Evolutionary conservation across 2,329 filamentous ascomycete genomes (phyloP), one percentile per base, ranked within the genome.

Genomic region (Thielaviopsis musarum): DNA sequence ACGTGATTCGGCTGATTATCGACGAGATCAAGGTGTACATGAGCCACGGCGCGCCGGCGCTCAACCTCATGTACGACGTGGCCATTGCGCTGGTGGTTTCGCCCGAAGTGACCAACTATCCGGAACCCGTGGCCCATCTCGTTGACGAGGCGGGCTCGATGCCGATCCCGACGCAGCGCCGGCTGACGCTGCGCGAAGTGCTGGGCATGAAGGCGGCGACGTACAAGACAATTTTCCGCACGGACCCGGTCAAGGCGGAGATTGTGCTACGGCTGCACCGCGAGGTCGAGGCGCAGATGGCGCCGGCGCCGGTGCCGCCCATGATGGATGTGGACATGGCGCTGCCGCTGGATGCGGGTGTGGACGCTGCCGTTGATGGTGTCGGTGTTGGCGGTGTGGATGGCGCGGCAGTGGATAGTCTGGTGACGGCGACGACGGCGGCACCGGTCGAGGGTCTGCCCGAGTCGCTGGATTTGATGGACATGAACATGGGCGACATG

Each of bases 11-110:
- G 1, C 70, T 81, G 5, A 78, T 91, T 22, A 67, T 88, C 12
- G 82, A 88, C 7, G 86, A 90, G 64, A 70, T 88, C 6, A 61
- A 61, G 54, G 26, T 34, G n/a, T 55, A 56, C 15, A 55, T 53
- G 10, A 52, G 79, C 64, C 70, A 78, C 19, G 81, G 85, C 63
- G 80, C 79, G 0, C 79, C 82, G 30, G 69, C 74, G 17, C 49
- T 78, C 1, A 76, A 78, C 59, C 72, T 83, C 5, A 81, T 80
- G 0, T 79, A 89, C 59, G 87, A 91, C 65, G 76, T 90, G 10
- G 85, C 80, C 2, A 80, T 79, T 2, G 80, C 84, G 0, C 72
- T 91, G 7, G 75, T 91, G 10, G 88, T 85, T 66, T 81, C 85
- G 0, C 84, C 85, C 0, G 77, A 83, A 64, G 74, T 74, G 1